Evolutionary conservation across 176 grass and related monocot genomes (phyloP), one percentile per base, ranked within the genome.

Genomic region (Areca catechu): DNA sequence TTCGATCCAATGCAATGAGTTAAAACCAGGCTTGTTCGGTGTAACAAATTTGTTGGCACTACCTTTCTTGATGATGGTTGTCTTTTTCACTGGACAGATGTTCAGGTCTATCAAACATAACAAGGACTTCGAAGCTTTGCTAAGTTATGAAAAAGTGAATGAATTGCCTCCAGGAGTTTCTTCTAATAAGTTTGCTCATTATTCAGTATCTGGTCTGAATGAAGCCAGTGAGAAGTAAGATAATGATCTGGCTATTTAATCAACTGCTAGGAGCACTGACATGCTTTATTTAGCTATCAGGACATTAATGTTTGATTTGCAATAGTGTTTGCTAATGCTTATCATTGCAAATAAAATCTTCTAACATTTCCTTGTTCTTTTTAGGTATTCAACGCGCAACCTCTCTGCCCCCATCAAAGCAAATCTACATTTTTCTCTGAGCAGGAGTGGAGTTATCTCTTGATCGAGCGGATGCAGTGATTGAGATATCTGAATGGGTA

Each of bases 401-500:
- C 83, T 98, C 47, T 89, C 94, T 62, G 88, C 94, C 57, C 94
- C 94, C 48, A 83, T 98, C 58, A 98, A 98, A 85, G 84, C 84
- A 67, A 98, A 84, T 83, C 68, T 98, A 61, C 94, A 98, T 70
- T 98, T 98, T 75, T 89, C 94, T 89, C 79, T 98, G 63, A 88
- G 84, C 68, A 93, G 88, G 89, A 98, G 94, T 22, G 93, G 94
- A 72, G 62, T 93, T 73, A 43, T 93, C 94, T 79, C 88, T 98
- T 57, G 94, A 98, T 79, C 71, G 78, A 66, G 94, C 84, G 20
- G 94, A 98, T 62, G 94, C 94, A 49, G 81, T 89, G 57, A 83
- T 98, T 85, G 94, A 98, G 84, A 93, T 93, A 76, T 75, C 84
- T 74, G 94, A 98, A 72, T 98, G 94, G 94, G 81, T 98, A 73